Evolutionary conservation across 345 rosid species (phyloP).

Genomic region (Carallia brachiata): DNA sequence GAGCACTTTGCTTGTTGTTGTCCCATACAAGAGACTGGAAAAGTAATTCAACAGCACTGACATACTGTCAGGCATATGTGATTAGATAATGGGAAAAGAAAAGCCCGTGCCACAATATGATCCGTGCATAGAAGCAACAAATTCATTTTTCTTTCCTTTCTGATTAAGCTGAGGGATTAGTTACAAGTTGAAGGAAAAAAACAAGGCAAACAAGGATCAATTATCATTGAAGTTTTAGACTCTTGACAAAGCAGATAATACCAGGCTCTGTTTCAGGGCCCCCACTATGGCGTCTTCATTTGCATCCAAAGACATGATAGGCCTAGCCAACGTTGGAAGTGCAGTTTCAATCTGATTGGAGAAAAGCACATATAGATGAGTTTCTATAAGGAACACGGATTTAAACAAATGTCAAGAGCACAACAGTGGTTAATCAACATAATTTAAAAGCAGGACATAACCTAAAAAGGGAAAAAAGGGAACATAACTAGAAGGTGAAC

Average conservation of each 20-base stretch:
- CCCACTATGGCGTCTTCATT: slow-evolving; percentile 96
- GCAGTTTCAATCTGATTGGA: slow-evolving; percentile 82
- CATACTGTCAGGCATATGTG: too few species aligned
- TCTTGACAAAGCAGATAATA: slow-evolving; percentile 29
- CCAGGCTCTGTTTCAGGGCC: slow-evolving; percentile 90
- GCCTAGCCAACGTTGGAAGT: slow-evolving; percentile 79
- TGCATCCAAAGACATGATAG: slow-evolving; percentile 97
- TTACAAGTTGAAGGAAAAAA: not conserved
- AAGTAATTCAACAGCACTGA: too few species aligned
- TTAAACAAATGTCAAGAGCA: too few species aligned
- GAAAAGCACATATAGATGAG: slow-evolving; percentile 12
- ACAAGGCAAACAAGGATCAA: not conserved
- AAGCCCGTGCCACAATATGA: not conserved
- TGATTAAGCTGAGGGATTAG: not conserved
- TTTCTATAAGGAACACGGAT: too few species aligned
- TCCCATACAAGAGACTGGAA: too few species aligned
- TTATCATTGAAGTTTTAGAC: not conserved
- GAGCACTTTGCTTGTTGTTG: too few species aligned
- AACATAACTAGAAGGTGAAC: too few species aligned
- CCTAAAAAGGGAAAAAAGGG: too few species aligned
- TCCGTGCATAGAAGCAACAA: not conserved
- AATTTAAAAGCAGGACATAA: too few species aligned
- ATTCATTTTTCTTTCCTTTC: not conserved
- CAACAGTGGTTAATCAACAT: too few species aligned
- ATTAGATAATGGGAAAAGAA: too few species aligned